These are phyloP conservation scores for Leishmania aethiopica DNA, from an alignment of 208 protist genomes.

Conservation along the genomic window DNA sequence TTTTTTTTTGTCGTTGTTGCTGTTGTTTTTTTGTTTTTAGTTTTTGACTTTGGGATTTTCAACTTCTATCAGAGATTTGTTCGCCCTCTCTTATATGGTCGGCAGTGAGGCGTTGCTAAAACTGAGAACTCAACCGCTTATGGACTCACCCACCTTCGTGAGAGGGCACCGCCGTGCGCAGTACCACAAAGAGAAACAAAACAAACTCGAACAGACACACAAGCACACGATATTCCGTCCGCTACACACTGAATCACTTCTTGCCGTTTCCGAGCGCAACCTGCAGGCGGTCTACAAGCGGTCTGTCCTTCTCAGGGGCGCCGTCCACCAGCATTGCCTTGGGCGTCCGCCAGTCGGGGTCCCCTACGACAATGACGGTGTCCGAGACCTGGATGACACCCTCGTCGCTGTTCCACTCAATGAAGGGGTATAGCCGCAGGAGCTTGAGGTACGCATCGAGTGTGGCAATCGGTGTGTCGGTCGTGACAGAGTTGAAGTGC, in stretches of 20 bases:
- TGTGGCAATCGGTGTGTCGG: constrained; percentile 70
- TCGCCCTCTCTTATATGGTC: not conserved
- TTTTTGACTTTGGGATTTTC: not conserved
- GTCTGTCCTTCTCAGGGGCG: constrained; percentile 47
- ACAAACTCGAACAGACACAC: not conserved
- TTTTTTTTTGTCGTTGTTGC: no score
- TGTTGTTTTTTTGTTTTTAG: not conserved
- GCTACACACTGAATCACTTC: constrained; percentile 41
- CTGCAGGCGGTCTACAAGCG: constrained; percentile 69
- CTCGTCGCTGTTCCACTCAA: constrained; percentile 77
- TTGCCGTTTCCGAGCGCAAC: constrained; percentile 50
- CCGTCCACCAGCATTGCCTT: constrained; percentile 60
- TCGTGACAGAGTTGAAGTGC: constrained; percentile 46
- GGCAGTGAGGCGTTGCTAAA: not conserved
- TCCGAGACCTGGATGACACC: constrained; percentile 73
- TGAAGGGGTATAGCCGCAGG: constrained; percentile 75
- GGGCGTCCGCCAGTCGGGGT: constrained; percentile 73
- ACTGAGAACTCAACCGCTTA: not conserved
- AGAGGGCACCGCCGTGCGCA: not conserved
- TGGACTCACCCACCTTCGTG: not conserved
- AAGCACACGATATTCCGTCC: not conserved
- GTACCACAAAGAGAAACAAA: constrained; percentile 2
- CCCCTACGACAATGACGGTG: constrained; percentile 71
- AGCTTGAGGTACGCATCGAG: constrained; percentile 68
- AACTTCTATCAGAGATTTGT: not conserved